Percentiles rank a stretch among this genome's conserved stretches.
These are phyloP conservation scores for Chenopodium berlandieri DNA, from an alignment of 148 eudicot genomes.

Conservation along the genomic window DNA sequence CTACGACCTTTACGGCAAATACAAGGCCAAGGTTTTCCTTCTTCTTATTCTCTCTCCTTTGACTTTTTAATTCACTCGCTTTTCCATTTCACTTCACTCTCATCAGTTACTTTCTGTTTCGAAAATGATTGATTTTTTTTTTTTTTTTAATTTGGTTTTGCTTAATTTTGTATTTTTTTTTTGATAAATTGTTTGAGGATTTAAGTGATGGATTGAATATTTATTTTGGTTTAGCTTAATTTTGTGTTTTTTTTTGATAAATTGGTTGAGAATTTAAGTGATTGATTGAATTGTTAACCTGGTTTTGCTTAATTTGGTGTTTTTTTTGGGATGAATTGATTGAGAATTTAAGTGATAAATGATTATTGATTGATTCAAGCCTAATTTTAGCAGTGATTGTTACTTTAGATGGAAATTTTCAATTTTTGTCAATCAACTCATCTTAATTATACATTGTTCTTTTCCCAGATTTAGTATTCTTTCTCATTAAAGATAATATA, in stretches of 20 bases:
- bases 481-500: neutral
- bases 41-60: neutral
- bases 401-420: neutral
- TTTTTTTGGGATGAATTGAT: neutral
- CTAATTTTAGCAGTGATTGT: neutral
- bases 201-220: neutral
- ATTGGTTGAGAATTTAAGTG: neutral
- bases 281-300: neutral
- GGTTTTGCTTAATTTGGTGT: neutral
- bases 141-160: neutral
- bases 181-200: neutral
- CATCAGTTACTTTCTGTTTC: neutral
- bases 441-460: neutral
- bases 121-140: neutral
- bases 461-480: neutral
- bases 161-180: neutral
- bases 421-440: neutral
- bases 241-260: neutral
- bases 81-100: neutral
- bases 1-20: conserved; percentile 92
- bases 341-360: neutral
- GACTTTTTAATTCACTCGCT: neutral
- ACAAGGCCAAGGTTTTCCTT: conserved; percentile 79
- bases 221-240: neutral
- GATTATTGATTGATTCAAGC: neutral